A percentile compares a stretch with the other conserved stretches of the same genome.
Conservation (phyloP, 2,329 filamentous ascomycete genomes). For the Cordyceps sp. region DNA sequence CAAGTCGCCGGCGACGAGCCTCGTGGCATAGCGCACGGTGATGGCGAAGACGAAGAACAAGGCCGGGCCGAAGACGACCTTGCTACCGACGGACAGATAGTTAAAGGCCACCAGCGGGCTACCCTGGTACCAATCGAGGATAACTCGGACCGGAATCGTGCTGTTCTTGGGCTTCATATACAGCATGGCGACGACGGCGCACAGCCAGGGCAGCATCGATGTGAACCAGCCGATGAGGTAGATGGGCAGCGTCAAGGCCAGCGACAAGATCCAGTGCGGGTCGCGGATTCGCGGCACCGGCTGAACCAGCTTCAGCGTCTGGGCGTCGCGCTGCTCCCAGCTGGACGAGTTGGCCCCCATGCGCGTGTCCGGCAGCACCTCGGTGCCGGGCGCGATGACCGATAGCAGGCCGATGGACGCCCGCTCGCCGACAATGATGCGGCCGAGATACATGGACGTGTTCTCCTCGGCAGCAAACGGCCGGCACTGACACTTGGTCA, state of each 20-base stretch:
- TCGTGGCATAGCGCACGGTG: constrained; percentile 21
- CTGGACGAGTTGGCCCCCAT: constrained; percentile 40
- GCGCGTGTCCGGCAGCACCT: constrained; percentile 28
- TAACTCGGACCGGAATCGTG: constrained; percentile 20
- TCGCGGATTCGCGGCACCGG: constrained; percentile 20
- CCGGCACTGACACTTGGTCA: constrained; percentile 29
- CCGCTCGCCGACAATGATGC: constrained; percentile 30
- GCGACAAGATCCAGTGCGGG: constrained; percentile 25
- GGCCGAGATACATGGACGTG: constrained; percentile 38
- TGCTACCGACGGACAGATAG: constrained; percentile 27
- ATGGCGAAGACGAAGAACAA: constrained; percentile 25
- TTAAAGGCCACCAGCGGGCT: constrained; percentile 28
- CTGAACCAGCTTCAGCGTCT: constrained; percentile 27
- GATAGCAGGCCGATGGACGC: constrained; percentile 28
- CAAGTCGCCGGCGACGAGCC: constrained; percentile 20
- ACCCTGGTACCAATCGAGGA: constrained; percentile 30
- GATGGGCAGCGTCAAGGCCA: constrained; percentile 25
- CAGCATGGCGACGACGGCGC: constrained; percentile 26
- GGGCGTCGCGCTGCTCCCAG: constrained; percentile 32
- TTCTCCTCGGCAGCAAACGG: constrained; percentile 38
- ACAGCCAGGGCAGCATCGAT: constrained; percentile 27
- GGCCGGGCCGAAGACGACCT: constrained; percentile 21
- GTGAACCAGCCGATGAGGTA: constrained; percentile 20
- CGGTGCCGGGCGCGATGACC: constrained; percentile 31
- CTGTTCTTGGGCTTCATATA: constrained; percentile 14